Evolutionary conservation across 176 grass and related monocot genomes (phyloP).

Genomic region (Carex myosuroides): DNA sequence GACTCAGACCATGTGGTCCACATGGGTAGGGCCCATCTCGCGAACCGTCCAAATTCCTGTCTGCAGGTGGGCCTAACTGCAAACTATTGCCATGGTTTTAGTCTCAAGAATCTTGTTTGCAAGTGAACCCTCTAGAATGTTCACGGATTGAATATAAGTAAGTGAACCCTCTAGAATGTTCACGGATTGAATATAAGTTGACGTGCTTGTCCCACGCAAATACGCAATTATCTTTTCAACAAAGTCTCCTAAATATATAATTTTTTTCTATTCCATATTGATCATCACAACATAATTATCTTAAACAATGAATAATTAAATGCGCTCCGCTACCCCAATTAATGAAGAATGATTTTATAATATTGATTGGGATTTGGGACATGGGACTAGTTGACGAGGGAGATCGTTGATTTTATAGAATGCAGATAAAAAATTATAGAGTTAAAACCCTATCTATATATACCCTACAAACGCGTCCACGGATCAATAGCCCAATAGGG

Average conservation of each 20-base stretch:
- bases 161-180: constrained; percentile 25
- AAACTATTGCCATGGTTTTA: neutral
- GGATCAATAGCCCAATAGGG: neutral
- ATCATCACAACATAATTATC: neutral
- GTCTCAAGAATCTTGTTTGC: neutral
- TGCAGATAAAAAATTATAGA: neutral
- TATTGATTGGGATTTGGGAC: neutral
- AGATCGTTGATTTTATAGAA: neutral
- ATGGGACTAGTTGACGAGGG: neutral
- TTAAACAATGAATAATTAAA: neutral
- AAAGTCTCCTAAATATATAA: neutral
- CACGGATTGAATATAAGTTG: neutral
- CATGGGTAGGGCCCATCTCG: constrained; percentile 24
- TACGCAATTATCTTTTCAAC: neutral
- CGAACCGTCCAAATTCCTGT: neutral
- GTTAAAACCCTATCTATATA: neutral
- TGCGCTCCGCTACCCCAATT: neutral
- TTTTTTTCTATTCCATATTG: neutral
- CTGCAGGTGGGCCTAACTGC: neutral
- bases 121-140: constrained; percentile 22
- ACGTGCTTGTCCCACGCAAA: neutral
- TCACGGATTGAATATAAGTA: neutral
- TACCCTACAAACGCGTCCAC: neutral
- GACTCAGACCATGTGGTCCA: constrained; percentile 39
- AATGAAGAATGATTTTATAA: neutral